Conservation (phyloP, 108 stramenopile species). For the Pseudonitzschia delicatissima region DNA sequence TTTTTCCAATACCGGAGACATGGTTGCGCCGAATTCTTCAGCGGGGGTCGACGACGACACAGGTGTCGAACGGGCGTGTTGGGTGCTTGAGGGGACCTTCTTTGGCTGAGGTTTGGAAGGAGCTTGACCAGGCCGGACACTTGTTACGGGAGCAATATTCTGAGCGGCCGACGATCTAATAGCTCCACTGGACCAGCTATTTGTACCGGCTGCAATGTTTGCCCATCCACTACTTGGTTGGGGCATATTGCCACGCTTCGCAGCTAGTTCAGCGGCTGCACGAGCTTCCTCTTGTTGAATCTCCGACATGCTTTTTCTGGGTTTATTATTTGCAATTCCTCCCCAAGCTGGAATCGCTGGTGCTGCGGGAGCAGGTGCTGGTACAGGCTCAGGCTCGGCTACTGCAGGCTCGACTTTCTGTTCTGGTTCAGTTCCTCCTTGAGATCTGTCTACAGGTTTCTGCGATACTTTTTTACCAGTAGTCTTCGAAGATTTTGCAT, state of each 20-base stretch:
- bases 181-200: constrained; percentile 55
- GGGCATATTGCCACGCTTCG: constrained; percentile 35
- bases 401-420: not conserved
- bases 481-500: constrained; percentile 15
- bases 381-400: not conserved
- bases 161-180: constrained; percentile 13
- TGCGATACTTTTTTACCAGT: constrained; percentile 6
- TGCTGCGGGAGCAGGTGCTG: constrained; percentile 32
- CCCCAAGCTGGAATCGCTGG: constrained; percentile 78
- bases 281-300: constrained; percentile 89
- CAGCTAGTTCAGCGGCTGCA: constrained; percentile 58
- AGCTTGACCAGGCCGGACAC: constrained; percentile 14
- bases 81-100: constrained; percentile 5
- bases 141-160: constrained; percentile 16
- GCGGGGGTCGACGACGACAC: constrained; percentile 37
- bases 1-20: constrained; percentile 79
- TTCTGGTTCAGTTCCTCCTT: constrained; percentile 17
- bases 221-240: constrained; percentile 79
- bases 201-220: constrained; percentile 72
- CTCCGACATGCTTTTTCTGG: constrained; percentile 79
- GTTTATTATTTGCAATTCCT: constrained; percentile 35
- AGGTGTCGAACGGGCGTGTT: constrained; percentile 13
- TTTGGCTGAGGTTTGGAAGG: constrained; percentile 6
- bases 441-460: constrained; percentile 5
- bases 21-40: constrained; percentile 80